Base-by-base conservation (phyloP, 2,329 filamentous ascomycete species). In the Hypoxylon sp. region DNA sequence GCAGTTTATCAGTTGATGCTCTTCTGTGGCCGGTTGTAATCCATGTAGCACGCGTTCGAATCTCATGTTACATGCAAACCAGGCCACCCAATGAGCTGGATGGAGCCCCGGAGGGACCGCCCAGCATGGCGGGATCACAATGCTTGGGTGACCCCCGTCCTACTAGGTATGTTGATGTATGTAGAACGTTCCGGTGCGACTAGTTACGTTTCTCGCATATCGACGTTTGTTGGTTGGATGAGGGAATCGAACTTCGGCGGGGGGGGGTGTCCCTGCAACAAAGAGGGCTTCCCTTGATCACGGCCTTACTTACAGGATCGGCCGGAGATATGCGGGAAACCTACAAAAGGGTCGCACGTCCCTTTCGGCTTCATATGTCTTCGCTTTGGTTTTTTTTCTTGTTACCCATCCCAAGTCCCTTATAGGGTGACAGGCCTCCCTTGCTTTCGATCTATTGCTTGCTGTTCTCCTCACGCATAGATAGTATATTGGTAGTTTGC, bases 311-410 rank as follows among this genome's bases (percentile, higher is more conserved):
- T n/a, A 30, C 5, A 44, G 43, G 37, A 32, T 27, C 17, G 17
- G 23, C 11, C 41, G 31, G 34, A 40, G 41, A 47, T 42, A 36
- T 11, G 16, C 34, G 36, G 26, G 35, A 5, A 38, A 36, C 26
- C 21, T 55, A 58, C 51, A 55, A 49, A 58, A 51, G 51, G 46
- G 42, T 46, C 26, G 42, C 47, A 55, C 46, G 43, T 45, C 51
- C 55, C 55, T 29, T 51, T 51, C 43, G 16, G 47, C 43, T 42
- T 55, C 21, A 35, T 35, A 41, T 38, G 11, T 41, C 19, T 19
- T 21, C 21, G 29, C 21, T 32, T 37, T 27, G 32, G 32, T 31
- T 41, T 27, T 50, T 47, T 42, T 15, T 42, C 34, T 46, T 46
- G n/a, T n/a, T n/a, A n/a, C n/a, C n/a, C 47, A 47, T 41, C 34